Percentiles rank a stretch among this genome's conserved stretches.
Conservation (phyloP, 257 asterid species). For the Solanum chilense region DNA sequence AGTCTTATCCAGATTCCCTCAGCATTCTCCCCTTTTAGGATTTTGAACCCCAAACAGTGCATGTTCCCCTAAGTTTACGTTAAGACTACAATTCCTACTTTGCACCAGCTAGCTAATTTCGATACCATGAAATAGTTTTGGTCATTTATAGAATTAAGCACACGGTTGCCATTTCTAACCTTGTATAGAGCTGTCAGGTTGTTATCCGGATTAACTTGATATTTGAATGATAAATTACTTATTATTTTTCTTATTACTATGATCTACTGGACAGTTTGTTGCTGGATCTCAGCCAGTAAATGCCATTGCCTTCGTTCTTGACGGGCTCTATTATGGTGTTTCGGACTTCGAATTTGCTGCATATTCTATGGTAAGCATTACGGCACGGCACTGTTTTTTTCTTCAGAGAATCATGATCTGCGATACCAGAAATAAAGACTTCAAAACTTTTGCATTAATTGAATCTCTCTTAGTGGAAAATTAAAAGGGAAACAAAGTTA, state of each 20-base stretch:
- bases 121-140: neutral
- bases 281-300: conserved; percentile 91
- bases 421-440: neutral
- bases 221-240: neutral
- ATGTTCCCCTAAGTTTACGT: neutral
- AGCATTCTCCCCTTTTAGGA: neutral
- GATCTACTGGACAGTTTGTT: conserved; percentile 44
- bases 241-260: neutral
- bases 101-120: neutral
- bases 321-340: conserved; percentile 94
- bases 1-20: neutral
- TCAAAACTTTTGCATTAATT: neutral
- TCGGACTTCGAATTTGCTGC: conserved; percentile 94
- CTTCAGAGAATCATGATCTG: neutral
- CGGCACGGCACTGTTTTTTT: neutral
- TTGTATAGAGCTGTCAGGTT: neutral
- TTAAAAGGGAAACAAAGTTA: neutral
- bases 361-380: conserved; percentile 64
- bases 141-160: neutral
- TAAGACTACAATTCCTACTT: neutral
- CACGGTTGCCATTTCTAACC: neutral
- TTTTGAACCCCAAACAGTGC: neutral
- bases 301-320: conserved; percentile 92
- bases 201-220: neutral
- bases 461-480: neutral